A percentile compares a stretch with the other conserved stretches of the same genome.
These are phyloP conservation scores for Fimicolochytrium jonesii DNA, from an alignment of 192 early-diverging fungal genomes.

Conservation along the genomic window DNA sequence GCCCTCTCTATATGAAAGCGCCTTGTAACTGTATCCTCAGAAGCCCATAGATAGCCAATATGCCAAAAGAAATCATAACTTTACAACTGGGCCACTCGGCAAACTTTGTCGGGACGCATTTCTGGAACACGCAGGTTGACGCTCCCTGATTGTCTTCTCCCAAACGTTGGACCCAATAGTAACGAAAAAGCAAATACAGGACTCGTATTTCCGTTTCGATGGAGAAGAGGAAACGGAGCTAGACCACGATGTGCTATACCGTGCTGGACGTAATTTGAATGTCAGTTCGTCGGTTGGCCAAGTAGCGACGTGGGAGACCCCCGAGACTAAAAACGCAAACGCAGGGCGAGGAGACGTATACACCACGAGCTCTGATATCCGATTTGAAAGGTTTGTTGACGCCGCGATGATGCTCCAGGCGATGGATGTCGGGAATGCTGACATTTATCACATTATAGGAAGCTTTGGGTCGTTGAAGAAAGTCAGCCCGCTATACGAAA, in stretches of 20 bases:
- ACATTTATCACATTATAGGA: slow-evolving; percentile 10
- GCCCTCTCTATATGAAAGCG: too few species aligned
- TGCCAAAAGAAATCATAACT: slow-evolving; percentile 73
- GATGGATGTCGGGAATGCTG: too few species aligned
- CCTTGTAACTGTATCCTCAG: too few species aligned
- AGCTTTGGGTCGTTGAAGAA: slow-evolving; percentile 21
- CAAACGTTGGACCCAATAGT: neutral
- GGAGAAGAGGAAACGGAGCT: slow-evolving; percentile 5
- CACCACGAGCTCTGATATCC: slow-evolving; percentile 74
- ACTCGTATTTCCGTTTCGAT: slow-evolving; percentile 3
- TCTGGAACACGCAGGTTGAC: slow-evolving; percentile 83
- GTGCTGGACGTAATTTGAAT: slow-evolving; percentile 1
- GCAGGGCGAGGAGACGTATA: slow-evolving; percentile 63
- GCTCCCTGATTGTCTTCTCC: neutral
- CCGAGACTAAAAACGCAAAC: neutral
- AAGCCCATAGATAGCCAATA: too few species aligned
- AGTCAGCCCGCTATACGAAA: slow-evolving; percentile 19
- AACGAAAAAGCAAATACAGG: neutral
- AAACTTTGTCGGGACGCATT: slow-evolving; percentile 88
- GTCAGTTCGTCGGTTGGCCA: slow-evolving; percentile 3
- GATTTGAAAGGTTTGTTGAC: slow-evolving; percentile 73
- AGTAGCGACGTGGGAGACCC: neutral
- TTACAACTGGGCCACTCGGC: slow-evolving; percentile 84
- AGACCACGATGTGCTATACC: slow-evolving; percentile 20
- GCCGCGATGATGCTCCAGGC: too few species aligned